Conservation (phyloP, 345 rosid genomes). For the Populus nigra region DNA sequence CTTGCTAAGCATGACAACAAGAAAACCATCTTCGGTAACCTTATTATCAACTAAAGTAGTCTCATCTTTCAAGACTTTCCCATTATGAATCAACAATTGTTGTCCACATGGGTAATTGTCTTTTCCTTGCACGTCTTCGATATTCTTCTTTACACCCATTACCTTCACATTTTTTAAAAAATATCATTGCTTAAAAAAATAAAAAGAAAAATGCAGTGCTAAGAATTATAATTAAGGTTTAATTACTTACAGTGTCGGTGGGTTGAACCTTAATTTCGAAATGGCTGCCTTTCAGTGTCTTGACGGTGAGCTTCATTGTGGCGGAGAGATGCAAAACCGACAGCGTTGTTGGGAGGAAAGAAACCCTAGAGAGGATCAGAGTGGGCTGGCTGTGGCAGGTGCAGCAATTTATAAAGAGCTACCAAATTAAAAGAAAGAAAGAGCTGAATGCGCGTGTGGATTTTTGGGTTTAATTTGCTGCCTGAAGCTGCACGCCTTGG, state of each 20-base stretch:
- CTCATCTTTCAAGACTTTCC: conserved; percentile 97
- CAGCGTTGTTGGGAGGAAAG: not conserved
- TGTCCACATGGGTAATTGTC: conserved; percentile 96
- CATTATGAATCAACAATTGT: conserved; percentile 89
- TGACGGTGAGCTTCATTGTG: conserved; percentile 92
- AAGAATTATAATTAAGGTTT: not conserved
- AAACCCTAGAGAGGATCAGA: conserved; percentile 13
- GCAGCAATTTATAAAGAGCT: too few relatives aligned
- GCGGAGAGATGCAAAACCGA: conserved; percentile 6
- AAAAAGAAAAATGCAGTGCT: not conserved
- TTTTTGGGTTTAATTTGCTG: not conserved
- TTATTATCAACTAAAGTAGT: conserved; percentile 77
- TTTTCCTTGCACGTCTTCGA: conserved; percentile 93
- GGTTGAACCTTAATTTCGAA: conserved; percentile 93
- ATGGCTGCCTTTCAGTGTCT: conserved; percentile 94
- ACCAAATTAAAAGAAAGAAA: too few relatives aligned
- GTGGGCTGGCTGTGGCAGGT: too few relatives aligned
- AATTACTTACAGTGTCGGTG: conserved; percentile 70
- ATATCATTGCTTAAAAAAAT: too few relatives aligned
- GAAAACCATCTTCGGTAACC: conserved; percentile 90
- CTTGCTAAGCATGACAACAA: conserved; percentile 99
- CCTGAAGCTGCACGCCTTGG: not conserved
- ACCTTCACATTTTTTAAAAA: conserved; percentile 33
- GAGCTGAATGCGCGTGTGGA: too few relatives aligned
- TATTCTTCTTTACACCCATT: conserved; percentile 96